Percentiles rank a stretch among this genome's conserved stretches.
Conservation (phyloP, 331 rosid species). For the Ulmus americana region DNA sequence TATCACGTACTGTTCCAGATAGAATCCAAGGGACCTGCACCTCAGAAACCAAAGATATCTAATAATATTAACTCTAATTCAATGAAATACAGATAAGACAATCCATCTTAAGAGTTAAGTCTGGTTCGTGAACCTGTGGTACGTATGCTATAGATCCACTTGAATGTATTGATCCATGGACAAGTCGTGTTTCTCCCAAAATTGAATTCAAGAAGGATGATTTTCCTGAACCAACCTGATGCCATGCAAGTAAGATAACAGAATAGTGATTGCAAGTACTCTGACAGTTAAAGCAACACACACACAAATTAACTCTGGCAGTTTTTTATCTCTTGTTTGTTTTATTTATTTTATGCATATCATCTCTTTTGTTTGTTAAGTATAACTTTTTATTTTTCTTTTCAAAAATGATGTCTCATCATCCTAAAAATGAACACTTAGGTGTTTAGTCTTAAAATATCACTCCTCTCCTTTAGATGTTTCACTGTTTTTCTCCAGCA, state of each 20-base stretch:
- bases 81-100: conserved; percentile 13
- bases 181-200: conserved; percentile 66
- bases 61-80: conserved; percentile 21
- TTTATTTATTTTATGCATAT: not conserved
- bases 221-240: conserved; percentile 96
- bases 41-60: conserved; percentile 14
- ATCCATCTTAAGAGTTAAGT: not conserved
- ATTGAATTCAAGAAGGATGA: conserved; percentile 73
- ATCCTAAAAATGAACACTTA: too few relatives aligned
- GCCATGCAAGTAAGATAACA: conserved; percentile 28
- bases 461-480: too few relatives aligned
- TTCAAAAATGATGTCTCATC: too few relatives aligned
- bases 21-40: conserved; percentile 87
- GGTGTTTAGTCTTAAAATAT: too few relatives aligned
- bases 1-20: conserved; percentile 87
- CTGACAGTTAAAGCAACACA: not conserved
- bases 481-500: too few relatives aligned
- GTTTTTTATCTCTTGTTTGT: not conserved
- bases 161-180: conserved; percentile 53
- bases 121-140: conserved; percentile 67
- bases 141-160: conserved; percentile 68
- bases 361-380: too few relatives aligned
- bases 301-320: not conserved
- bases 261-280: conserved; percentile 1
- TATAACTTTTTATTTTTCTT: too few relatives aligned